Evolutionary conservation across 768 basidiomycete genomes (phyloP).

Genomic region (Calocybe indica): DNA sequence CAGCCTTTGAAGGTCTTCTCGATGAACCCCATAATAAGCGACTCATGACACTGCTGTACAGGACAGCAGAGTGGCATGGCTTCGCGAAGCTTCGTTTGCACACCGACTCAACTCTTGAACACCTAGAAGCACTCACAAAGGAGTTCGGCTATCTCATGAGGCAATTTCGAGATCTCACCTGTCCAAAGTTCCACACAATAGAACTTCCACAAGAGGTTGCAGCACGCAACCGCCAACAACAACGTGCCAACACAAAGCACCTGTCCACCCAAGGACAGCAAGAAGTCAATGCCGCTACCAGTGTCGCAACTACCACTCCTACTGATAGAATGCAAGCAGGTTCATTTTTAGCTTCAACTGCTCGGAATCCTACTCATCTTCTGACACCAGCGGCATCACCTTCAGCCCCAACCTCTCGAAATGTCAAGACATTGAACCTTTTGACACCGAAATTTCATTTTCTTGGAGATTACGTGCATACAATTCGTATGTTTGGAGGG

Average conservation of each 20-base stretch:
- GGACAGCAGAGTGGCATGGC: constrained; percentile 28
- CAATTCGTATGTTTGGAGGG: constrained; percentile 5
- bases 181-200: constrained; percentile 16
- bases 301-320: no score
- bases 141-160: constrained; percentile 20
- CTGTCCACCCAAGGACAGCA: not conserved
- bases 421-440: constrained; percentile 8
- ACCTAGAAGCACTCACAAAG: constrained; percentile 15
- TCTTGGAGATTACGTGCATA: constrained; percentile 4
- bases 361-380: no score
- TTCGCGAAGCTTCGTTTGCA: constrained; percentile 32
- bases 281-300: no score
- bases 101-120: constrained; percentile 20
- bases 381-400: not conserved
- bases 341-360: no score
- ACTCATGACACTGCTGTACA: constrained; percentile 24
- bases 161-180: constrained; percentile 18
- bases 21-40: constrained; percentile 15
- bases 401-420: not conserved
- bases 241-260: not conserved
- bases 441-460: not conserved
- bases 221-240: constrained; percentile 17
- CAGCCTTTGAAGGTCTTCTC: constrained; percentile 28
- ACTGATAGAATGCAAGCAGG: no score
- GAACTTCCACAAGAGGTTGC: constrained; percentile 33